Conservation (phyloP, 1,139 yeast genomes). For the Scheffersomyces parashehatae region DNA sequence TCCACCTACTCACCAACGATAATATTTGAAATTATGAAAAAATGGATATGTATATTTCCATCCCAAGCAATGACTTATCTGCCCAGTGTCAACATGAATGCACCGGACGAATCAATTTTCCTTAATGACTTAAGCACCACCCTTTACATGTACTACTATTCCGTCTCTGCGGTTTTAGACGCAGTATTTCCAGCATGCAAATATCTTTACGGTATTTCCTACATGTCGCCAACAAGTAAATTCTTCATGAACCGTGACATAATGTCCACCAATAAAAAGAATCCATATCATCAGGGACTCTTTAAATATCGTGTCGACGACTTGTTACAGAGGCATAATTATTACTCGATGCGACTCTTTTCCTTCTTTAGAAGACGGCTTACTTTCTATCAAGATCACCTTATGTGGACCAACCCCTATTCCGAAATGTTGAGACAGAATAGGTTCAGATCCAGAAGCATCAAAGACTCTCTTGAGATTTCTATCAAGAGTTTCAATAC, state of each 20-base stretch:
- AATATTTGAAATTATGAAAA: constrained; percentile 20
- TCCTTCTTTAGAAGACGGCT: constrained; percentile 27
- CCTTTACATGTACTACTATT: constrained; percentile 25
- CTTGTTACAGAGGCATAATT: constrained; percentile 26
- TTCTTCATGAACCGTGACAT: constrained; percentile 13
- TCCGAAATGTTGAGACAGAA: constrained; percentile 6
- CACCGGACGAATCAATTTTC: constrained; percentile 15
- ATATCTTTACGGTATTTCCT: constrained; percentile 25
- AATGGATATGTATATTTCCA: constrained; percentile 26
- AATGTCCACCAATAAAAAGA: constrained; percentile 13
- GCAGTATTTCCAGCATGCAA: constrained; percentile 25
- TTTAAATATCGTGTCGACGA: constrained; percentile 12
- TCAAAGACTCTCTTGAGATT: constrained; percentile 20
- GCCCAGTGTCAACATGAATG: constrained; percentile 6
- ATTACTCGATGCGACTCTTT: constrained; percentile 26
- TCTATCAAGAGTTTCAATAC: constrained; percentile 28
- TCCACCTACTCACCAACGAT: constrained; percentile 20
- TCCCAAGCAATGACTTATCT: constrained; percentile 19
- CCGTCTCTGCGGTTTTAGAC: constrained; percentile 26
- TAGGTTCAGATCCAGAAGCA: constrained; percentile 17
- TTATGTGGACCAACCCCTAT: constrained; percentile 19
- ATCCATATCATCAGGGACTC: constrained; percentile 7
- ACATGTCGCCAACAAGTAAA: constrained; percentile 17
- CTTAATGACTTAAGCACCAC: constrained; percentile 21
- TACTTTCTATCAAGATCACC: constrained; percentile 18